phyloP scores from a whole-genome alignment of 2,329 filamentous ascomycete genomes.

The Microcyclospora pomicola region DNA sequence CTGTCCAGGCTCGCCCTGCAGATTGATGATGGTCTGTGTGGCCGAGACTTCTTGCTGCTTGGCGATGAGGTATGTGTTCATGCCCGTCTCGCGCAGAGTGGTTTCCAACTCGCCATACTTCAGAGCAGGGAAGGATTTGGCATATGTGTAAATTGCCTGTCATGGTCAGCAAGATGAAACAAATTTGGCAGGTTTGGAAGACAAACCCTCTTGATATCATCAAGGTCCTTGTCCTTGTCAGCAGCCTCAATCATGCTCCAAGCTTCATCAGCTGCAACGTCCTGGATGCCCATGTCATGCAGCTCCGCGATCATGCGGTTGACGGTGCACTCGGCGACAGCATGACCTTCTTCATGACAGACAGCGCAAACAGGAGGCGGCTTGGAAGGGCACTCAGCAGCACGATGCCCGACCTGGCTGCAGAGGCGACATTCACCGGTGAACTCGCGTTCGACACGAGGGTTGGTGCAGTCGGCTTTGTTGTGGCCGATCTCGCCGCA shows the following conservation, averaged over 20 bases:
- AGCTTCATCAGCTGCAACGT: conserved; percentile 36
- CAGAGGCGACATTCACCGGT: conserved; percentile 48
- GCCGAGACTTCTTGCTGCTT: conserved; percentile 40
- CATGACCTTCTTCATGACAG: conserved; percentile 48
- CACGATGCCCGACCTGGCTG: conserved; percentile 39
- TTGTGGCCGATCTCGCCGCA: conserved; percentile 47
- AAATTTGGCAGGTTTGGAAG: neutral
- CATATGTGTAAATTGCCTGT: conserved; percentile 35
- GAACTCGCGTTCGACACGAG: conserved; percentile 37
- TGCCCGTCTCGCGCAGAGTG: conserved; percentile 40
- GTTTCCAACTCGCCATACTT: conserved; percentile 50
- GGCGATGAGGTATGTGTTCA: conserved; percentile 49
- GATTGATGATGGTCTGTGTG: conserved; percentile 56
- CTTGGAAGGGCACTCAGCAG: conserved; percentile 49
- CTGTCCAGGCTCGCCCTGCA: conserved; percentile 48
- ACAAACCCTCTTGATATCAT: conserved; percentile 46
- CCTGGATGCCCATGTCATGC: conserved; percentile 25
- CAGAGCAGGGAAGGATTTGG: conserved; percentile 44
- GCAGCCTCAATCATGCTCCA: conserved; percentile 44
- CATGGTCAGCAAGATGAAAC: conserved; percentile 2
- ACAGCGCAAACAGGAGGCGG: conserved; percentile 45
- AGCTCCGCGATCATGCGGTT: conserved; percentile 45
- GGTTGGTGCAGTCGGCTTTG: conserved; percentile 49
- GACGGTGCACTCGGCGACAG: conserved; percentile 41
- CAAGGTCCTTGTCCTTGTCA: conserved; percentile 41